Percentiles rank a stretch among this genome's conserved stretches.
Conservation (phyloP, 306 rosid genomes). For the Ammopiptanthus mongolicus region DNA sequence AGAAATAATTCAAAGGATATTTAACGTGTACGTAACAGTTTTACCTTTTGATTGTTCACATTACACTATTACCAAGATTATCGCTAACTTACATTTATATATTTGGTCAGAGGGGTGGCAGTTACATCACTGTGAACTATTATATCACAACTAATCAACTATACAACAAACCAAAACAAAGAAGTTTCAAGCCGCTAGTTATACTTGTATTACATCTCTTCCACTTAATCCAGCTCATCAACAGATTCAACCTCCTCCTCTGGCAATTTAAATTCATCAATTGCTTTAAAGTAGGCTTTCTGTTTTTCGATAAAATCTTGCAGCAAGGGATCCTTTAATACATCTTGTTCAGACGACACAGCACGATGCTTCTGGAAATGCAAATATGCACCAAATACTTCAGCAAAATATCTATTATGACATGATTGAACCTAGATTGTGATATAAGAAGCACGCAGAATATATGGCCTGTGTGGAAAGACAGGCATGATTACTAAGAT, state of each 20-base stretch:
- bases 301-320: conserved; percentile 53
- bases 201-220: conserved; percentile 7
- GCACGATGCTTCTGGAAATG: conserved; percentile 47
- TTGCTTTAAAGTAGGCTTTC: conserved; percentile 54
- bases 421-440: background rate
- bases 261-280: conserved; percentile 54
- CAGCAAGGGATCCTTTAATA: conserved; percentile 15
- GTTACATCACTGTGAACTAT: conserved; percentile 12
- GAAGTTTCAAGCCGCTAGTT: conserved; percentile 10
- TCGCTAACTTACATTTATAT: conserved; percentile 8
- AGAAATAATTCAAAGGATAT: background rate
- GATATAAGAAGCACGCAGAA: background rate
- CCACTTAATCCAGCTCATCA: conserved; percentile 37
- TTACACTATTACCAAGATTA: background rate
- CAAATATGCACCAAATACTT: conserved; percentile 15
- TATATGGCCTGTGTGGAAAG: background rate
- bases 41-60: background rate
- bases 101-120: conserved; percentile 9
- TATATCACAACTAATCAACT: conserved; percentile 43
- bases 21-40: background rate
- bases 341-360: conserved; percentile 2
- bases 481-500: background rate
- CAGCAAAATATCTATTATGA: conserved; percentile 14
- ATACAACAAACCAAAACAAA: conserved; percentile 28
- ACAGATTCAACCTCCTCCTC: conserved; percentile 54